phyloP scores from a whole-genome alignment of 1,284 basidiomycete species.

The Filobasidium uniguttulatum region DNA sequence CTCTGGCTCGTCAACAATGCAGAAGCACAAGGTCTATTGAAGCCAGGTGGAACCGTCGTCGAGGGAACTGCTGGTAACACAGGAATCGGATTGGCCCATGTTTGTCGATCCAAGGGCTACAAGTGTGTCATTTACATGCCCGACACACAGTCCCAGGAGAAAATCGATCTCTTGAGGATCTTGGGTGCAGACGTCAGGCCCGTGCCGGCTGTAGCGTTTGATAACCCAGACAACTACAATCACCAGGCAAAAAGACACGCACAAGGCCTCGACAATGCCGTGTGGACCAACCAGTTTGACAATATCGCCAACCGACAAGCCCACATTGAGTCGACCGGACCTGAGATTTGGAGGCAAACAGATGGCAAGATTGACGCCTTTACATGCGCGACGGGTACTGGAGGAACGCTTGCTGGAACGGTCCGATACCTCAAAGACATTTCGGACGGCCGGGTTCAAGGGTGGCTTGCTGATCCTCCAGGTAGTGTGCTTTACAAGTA shows the following conservation, averaged over 20 bases:
- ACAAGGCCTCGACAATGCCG: slow-evolving; percentile 64
- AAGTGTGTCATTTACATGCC: slow-evolving; percentile 99
- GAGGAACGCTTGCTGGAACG: slow-evolving; percentile 83
- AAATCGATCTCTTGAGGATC: slow-evolving; percentile 94
- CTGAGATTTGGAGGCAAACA: slow-evolving; percentile 93
- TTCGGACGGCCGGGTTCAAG: slow-evolving; percentile 64
- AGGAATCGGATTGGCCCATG: slow-evolving; percentile 84
- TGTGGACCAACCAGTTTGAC: slow-evolving; percentile 99
- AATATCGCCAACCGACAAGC: slow-evolving; percentile 78
- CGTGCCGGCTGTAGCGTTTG: slow-evolving; percentile 91
- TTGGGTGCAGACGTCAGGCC: slow-evolving; percentile 91
- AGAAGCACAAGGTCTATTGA: slow-evolving; percentile 61
- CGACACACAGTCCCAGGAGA: slow-evolving; percentile 89
- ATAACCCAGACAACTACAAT: slow-evolving; percentile 95
- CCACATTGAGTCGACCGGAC: slow-evolving; percentile 84
- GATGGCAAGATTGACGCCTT: slow-evolving; percentile 71
- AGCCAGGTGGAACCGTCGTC: slow-evolving; percentile 85
- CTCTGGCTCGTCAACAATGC: slow-evolving; percentile 80
- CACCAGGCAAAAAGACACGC: slow-evolving; percentile 91
- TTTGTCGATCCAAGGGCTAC: slow-evolving; percentile 85
- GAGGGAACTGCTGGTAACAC: slow-evolving; percentile 99
- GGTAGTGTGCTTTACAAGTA: slow-evolving; percentile 85
- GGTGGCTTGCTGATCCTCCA: slow-evolving; percentile 93
- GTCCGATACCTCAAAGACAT: slow-evolving; percentile 76
- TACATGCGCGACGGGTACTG: slow-evolving; percentile 86